Evolutionary conservation across 2,329 filamentous ascomycete genomes (phyloP), one percentile per base, ranked within the genome.

Genomic region (Aspergillus hortae): DNA sequence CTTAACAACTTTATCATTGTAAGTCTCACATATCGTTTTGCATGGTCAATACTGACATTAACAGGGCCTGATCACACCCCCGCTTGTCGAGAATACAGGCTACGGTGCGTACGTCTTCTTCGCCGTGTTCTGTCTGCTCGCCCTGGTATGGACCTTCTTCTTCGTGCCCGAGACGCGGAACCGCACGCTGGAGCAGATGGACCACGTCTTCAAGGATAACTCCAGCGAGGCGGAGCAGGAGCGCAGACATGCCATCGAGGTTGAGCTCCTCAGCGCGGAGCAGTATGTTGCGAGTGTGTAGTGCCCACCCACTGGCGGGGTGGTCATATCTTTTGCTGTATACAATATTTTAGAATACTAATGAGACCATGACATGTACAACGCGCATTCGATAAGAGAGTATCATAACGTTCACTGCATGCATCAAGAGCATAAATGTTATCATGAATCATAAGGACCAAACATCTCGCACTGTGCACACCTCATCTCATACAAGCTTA

Each of bases 1-100:
- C 67, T 85, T 2, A 82, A 80, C 63, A 85, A 86, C 64, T 86
- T 86, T 56, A 79, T 84, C 46, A 81, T 85, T 23, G 72, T 72
- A 52, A 61, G 66, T 63, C 25, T 9, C 51, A 7, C 19, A 71
- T 3, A 54, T 6, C 17, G 4, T 36, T 17, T n/a, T n/a, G 32
- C 4, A 12, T 11, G 10, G 1, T 6, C 2, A 2, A 48, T 32
- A 36, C 45, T 46, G 51, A 51, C 27, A 17, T 12, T 6, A 6
- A 21, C 17, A 73, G 48, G 84, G 86, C 33, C 78, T 88, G 60
- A 79, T 87, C 25, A 87, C 84, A 0, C 86, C 85, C 0, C 78
- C 84, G 1, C 77, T 88, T 33, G 80, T 88, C 19, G 70, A 81
- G 53, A 80, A 80, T 48, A 85, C 74, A 0, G 75, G 75, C 1